A percentile compares a stretch with the other conserved stretches of the same genome.
Evolutionary conservation across 106 monocot species (phyloP).

Genomic region (Apostasia shenzhenica): DNA sequence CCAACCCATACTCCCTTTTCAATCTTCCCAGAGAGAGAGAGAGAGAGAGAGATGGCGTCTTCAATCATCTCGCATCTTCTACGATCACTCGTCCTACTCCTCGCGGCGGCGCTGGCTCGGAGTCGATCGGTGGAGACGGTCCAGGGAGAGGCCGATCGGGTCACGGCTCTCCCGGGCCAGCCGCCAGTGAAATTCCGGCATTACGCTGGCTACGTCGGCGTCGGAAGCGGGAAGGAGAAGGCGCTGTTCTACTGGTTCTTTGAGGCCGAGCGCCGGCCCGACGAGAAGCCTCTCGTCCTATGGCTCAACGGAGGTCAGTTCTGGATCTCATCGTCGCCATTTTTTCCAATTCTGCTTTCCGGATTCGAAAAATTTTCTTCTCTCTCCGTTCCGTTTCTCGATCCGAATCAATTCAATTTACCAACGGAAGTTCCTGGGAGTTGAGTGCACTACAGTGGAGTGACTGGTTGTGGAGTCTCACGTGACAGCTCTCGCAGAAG

Average conservation of each 20-base stretch:
- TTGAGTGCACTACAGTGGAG: no score
- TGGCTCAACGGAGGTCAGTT: constrained; percentile 85
- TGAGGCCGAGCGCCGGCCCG: constrained; percentile 41
- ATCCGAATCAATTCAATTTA: neutral
- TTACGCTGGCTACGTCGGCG: constrained; percentile 66
- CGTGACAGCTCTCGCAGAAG: no score
- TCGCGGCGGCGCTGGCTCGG: neutral
- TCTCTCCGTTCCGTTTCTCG: neutral
- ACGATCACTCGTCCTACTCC: neutral
- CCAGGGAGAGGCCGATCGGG: constrained; percentile 23
- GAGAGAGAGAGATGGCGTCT: neutral
- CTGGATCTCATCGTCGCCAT: no score
- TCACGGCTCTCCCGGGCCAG: constrained; percentile 58
- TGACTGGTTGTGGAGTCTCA: no score
- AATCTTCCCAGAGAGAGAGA: neutral
- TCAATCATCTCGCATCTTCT: neutral
- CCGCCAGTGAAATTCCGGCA: constrained; percentile 62
- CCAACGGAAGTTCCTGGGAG: no score
- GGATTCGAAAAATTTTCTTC: neutral
- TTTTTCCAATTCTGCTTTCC: no score
- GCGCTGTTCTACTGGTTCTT: constrained; percentile 92
- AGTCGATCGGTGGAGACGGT: neutral
- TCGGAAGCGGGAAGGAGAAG: constrained; percentile 29
- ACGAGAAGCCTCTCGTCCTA: constrained; percentile 59
- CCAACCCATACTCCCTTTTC: neutral